These are phyloP conservation scores for Cercospora sp. DNA, from an alignment of 2,329 filamentous ascomycete genomes.

Conservation along the genomic window DNA sequence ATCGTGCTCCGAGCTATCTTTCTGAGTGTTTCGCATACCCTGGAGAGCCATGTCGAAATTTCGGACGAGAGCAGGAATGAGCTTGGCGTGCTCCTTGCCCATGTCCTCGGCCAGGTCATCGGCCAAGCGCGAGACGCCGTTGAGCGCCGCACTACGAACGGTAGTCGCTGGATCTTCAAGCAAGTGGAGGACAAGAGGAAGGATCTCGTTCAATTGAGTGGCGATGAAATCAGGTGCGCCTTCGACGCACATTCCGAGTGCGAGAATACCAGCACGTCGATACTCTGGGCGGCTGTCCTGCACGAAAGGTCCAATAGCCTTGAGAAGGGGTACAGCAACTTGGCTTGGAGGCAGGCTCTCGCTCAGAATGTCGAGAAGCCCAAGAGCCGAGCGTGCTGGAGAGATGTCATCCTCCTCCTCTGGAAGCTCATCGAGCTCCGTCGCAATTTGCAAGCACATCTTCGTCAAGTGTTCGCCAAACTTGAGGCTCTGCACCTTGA, in stretches of 20 bases:
- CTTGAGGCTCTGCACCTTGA: constrained; percentile 90
- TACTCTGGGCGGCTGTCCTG: constrained; percentile 71
- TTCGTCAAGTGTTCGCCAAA: constrained; percentile 84
- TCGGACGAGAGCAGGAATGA: constrained; percentile 81
- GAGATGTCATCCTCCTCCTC: constrained; percentile 80
- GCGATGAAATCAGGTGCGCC: constrained; percentile 96
- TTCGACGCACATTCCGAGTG: constrained; percentile 91
- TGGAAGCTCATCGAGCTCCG: constrained; percentile 75
- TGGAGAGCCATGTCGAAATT: constrained; percentile 81
- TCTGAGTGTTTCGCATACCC: constrained; percentile 57
- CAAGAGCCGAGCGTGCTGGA: constrained; percentile 79
- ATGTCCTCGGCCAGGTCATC: constrained; percentile 93
- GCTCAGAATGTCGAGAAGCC: constrained; percentile 84
- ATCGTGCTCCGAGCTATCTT: constrained; percentile 56
- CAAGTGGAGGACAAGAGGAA: constrained; percentile 80
- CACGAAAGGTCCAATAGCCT: constrained; percentile 81
- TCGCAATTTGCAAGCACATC: constrained; percentile 84
- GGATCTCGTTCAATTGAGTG: constrained; percentile 81
- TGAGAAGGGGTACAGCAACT: constrained; percentile 87
- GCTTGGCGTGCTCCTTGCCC: constrained; percentile 75
- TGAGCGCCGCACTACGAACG: constrained; percentile 83
- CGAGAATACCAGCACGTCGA: constrained; percentile 86
- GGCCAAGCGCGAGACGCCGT: constrained; percentile 83
- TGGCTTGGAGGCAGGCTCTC: constrained; percentile 88
- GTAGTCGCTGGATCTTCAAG: constrained; percentile 80